These are phyloP conservation scores for Gamarada debralockiae DNA, from an alignment of 495 filamentous ascomycete genomes.

Conservation along the genomic window DNA sequence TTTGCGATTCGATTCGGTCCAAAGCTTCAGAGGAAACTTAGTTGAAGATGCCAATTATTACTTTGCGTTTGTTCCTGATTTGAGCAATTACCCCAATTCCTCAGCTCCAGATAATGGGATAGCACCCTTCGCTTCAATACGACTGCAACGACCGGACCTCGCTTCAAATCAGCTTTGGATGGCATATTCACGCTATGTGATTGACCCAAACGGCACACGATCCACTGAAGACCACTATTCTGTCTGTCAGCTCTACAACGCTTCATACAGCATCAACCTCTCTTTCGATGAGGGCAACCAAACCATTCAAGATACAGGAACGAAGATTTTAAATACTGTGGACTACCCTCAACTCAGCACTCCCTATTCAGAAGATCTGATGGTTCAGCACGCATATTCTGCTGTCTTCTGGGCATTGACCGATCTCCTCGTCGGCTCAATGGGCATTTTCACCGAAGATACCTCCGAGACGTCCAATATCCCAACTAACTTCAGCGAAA, in stretches of 20 bases:
- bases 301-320: background rate
- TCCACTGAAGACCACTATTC: background rate
- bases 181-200: slow-evolving; percentile 7
- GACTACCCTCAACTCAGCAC: background rate
- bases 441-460: slow-evolving; percentile 9
- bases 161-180: slow-evolving; percentile 23
- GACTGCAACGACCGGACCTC: background rate
- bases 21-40: background rate
- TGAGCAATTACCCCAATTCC: background rate
- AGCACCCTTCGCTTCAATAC: background rate
- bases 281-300: background rate
- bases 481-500: slow-evolving; percentile 2
- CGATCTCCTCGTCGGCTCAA: slow-evolving; percentile 18
- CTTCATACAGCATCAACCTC: slow-evolving; percentile 1
- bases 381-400: slow-evolving; percentile 13
- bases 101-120: background rate
- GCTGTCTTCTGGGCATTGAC: slow-evolving; percentile 17
- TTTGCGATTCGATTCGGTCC: background rate
- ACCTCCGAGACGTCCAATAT: slow-evolving; percentile 9
- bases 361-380: background rate
- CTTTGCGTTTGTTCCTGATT: slow-evolving; percentile 5
- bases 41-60: background rate
- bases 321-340: background rate
- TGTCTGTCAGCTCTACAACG: slow-evolving; percentile 1
- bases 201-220: background rate